A percentile compares a stretch with the other conserved stretches of the same genome.
Conservation (phyloP, 805 yeast genomes). For the Candida maris region DNA sequence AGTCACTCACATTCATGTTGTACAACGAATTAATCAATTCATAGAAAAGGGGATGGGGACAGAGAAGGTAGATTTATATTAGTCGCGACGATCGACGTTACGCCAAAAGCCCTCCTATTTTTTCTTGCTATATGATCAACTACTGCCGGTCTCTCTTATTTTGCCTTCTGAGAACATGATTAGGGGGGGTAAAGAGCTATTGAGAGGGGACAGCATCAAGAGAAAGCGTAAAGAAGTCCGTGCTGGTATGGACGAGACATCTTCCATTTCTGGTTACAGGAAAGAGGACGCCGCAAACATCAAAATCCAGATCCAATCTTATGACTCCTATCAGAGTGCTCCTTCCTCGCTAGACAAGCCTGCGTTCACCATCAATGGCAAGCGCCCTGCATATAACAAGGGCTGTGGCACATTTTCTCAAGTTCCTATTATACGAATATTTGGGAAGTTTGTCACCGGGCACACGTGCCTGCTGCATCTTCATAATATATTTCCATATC, state of each 20-base stretch:
- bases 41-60: slow-evolving; percentile 1
- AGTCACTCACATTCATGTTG: slow-evolving; percentile 13
- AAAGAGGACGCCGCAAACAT: slow-evolving; percentile 17
- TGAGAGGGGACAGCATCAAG: no score
- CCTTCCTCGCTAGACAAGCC: slow-evolving; percentile 54
- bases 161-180: not conserved
- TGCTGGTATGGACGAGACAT: slow-evolving; percentile 7
- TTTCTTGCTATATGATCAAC: not conserved
- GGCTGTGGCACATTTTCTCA: slow-evolving; percentile 31
- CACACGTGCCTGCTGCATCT: slow-evolving; percentile 63
- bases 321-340: slow-evolving; percentile 60
- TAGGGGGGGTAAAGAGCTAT: no score
- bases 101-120: not conserved
- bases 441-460: slow-evolving; percentile 64
- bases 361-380: slow-evolving; percentile 30
- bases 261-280: slow-evolving; percentile 7
- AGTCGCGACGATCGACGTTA: slow-evolving; percentile 1
- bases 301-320: slow-evolving; percentile 55
- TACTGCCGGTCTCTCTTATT: not conserved
- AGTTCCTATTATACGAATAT: slow-evolving; percentile 76
- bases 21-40: slow-evolving; percentile 12
- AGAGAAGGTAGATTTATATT: no score
- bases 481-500: slow-evolving; percentile 82
- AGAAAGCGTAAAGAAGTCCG: no score
- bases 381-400: slow-evolving; percentile 6